Conservation (phyloP, 257 asterid genomes). For the Forsythia viridissima region DNA sequence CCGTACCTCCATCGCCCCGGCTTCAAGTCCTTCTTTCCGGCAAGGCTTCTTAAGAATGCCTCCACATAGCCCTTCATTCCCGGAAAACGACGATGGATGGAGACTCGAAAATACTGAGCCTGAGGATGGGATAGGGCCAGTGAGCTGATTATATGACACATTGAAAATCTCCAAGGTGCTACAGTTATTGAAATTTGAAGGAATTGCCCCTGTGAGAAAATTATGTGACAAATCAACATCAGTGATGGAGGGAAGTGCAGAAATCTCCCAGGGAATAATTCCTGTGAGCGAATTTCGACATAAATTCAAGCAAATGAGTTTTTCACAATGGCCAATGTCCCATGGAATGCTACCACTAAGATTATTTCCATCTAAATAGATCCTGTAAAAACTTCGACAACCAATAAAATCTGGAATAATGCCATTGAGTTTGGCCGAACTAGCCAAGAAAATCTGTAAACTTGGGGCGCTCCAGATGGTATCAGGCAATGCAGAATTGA, state of each 20-base stretch:
- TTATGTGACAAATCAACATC: conserved; percentile 75
- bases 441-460: conserved; percentile 40
- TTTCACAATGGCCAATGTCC: conserved; percentile 45
- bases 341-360: conserved; percentile 47
- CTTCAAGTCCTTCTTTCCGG: conserved; percentile 46
- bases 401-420: neutral
- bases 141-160: conserved; percentile 60
- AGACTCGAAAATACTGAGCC: conserved; percentile 65
- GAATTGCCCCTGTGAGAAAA: conserved; percentile 68
- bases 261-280: conserved; percentile 52
- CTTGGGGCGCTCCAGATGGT: conserved; percentile 44
- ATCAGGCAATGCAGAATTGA: conserved; percentile 32
- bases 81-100: conserved; percentile 29
- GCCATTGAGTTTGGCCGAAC: conserved; percentile 28
- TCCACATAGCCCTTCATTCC: conserved; percentile 70
- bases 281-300: conserved; percentile 44
- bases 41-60: conserved; percentile 50
- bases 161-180: conserved; percentile 72
- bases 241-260: conserved; percentile 61
- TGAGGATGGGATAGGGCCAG: conserved; percentile 66
- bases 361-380: conserved; percentile 35
- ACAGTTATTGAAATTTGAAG: conserved; percentile 68
- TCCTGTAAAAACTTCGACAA: neutral
- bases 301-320: conserved; percentile 37
- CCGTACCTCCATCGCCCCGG: conserved; percentile 46